These are phyloP conservation scores for Recurvomyces mirabilis DNA, from an alignment of 495 filamentous ascomycete genomes.

Conservation along the genomic window DNA sequence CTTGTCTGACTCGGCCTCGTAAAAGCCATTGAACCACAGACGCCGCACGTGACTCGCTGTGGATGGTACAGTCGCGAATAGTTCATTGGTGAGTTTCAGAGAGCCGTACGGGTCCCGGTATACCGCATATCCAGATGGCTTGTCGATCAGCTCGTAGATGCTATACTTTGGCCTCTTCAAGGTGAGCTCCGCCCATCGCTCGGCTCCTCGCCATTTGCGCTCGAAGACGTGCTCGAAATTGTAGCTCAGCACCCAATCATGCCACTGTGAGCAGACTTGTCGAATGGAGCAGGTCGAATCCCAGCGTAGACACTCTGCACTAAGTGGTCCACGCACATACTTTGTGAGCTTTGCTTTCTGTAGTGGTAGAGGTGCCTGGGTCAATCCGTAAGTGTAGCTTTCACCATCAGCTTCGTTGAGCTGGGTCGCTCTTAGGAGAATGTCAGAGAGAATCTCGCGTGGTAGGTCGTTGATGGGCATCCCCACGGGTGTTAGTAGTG, in stretches of 20 bases:
- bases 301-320: constrained; percentile 40
- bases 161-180: constrained; percentile 28
- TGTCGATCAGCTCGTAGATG: constrained; percentile 32
- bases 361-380: constrained; percentile 35
- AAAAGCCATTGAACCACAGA: constrained; percentile 46
- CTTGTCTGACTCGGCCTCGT: constrained; percentile 36
- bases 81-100: constrained; percentile 35
- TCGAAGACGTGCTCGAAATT: constrained; percentile 40
- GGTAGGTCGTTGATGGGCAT: constrained; percentile 40
- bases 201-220: constrained; percentile 40
- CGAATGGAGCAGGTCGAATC: constrained; percentile 36
- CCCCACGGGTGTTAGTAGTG: constrained; percentile 4
- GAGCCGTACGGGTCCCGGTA: constrained; percentile 42
- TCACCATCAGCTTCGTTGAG: constrained; percentile 33
- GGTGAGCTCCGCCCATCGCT: constrained; percentile 35
- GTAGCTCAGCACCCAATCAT: constrained; percentile 41
- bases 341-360: constrained; percentile 33
- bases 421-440: constrained; percentile 38
- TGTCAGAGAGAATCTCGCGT: constrained; percentile 40
- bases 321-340: constrained; percentile 39
- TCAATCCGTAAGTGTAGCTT: constrained; percentile 42
- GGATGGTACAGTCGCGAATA: constrained; percentile 33
- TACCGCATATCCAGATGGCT: constrained; percentile 34
- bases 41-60: constrained; percentile 39
- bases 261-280: constrained; percentile 39